Conservation (phyloP, 768 basidiomycete species). For the Leccinum fibrillosum region DNA sequence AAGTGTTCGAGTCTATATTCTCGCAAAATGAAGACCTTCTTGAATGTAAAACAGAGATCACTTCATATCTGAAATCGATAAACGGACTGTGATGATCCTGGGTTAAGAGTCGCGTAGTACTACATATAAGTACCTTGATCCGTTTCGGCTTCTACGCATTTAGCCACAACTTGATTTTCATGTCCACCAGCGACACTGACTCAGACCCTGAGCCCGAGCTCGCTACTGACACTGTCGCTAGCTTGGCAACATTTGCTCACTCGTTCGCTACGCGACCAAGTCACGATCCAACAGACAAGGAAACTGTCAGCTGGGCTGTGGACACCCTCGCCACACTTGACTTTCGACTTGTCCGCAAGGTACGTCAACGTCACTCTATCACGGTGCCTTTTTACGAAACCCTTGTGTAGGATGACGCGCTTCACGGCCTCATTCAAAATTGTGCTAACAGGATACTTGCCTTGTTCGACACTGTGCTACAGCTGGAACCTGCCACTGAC, state of each 20-base stretch:
- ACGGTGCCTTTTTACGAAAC: neutral
- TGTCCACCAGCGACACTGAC: constrained; percentile 56
- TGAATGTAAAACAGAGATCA: constrained; percentile 53
- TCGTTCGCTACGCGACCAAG: constrained; percentile 10
- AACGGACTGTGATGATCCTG: constrained; percentile 42
- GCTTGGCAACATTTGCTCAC: constrained; percentile 18
- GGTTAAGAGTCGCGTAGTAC: neutral
- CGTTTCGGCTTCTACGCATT: neutral
- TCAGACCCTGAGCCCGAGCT: constrained; percentile 46
- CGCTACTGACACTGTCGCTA: constrained; percentile 11
- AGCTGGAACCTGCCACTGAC: neutral
- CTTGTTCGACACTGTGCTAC: constrained; percentile 28
- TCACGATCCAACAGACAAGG: neutral
- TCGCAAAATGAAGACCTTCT: constrained; percentile 51
- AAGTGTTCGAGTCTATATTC: constrained; percentile 60
- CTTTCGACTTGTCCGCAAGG: constrained; percentile 30
- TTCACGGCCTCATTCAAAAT: constrained; percentile 33
- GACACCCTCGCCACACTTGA: constrained; percentile 26
- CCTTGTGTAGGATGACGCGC: constrained; percentile 28
- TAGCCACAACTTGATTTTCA: constrained; percentile 10
- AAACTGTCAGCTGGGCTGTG: constrained; percentile 23
- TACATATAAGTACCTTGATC: neutral
- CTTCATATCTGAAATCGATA: constrained; percentile 56
- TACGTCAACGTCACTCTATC: neutral
- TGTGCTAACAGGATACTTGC: constrained; percentile 33